Base-by-base conservation (phyloP, 164 flowering plant species). In the Cinnamomum chago region DNA sequence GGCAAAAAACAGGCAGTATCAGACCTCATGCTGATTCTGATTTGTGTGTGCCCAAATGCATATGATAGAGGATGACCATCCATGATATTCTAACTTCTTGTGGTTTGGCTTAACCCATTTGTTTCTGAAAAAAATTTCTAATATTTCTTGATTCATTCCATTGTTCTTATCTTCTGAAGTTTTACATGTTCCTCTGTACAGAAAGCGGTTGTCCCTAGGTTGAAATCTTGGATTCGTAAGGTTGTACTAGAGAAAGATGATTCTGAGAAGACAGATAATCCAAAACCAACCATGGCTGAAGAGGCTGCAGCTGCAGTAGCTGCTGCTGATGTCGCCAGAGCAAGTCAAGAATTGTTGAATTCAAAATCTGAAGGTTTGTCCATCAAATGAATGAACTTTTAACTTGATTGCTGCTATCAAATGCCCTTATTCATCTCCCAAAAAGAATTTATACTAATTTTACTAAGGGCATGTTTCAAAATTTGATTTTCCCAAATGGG, bases 141-240 rank as follows among this genome's bases (percentile, higher is more conserved):
- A 67, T 30, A 25, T 30, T 67, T 28, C 50, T 67, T 67, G 33
- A 14, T 14, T 64, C 12, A 25, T 25, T 64, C 11, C 28, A 13
- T 64, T 3, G 25, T 64, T 25, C 33, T 13, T 22, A 10, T 64
- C n/a, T 55, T 55, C 60, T 15, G 17, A 17, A 3, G 17, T 5
- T 55, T 55, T 17, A 3, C 9, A 15, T 64, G 67, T 64, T 68
- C 58, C 62, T 79, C n/a, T 80, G 62, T 85, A 68, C 79, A 96
- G 99, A 94, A 88, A 40, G 65, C 87, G 68, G 55, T 92, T 75
- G 50, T 96, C 70, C 99, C 99, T 23, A 82, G 89, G 83, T 82
- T 94, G 75, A 96, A 94, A 82, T 84, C 95, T 74, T 96, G 99
- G 99, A 86, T 96, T 76, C 92, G 95, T 50, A 94, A 87, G 82